Evolutionary conservation across 306 rosid genomes (phyloP).

Genomic region (cucumber (Cucumis sativus)): DNA sequence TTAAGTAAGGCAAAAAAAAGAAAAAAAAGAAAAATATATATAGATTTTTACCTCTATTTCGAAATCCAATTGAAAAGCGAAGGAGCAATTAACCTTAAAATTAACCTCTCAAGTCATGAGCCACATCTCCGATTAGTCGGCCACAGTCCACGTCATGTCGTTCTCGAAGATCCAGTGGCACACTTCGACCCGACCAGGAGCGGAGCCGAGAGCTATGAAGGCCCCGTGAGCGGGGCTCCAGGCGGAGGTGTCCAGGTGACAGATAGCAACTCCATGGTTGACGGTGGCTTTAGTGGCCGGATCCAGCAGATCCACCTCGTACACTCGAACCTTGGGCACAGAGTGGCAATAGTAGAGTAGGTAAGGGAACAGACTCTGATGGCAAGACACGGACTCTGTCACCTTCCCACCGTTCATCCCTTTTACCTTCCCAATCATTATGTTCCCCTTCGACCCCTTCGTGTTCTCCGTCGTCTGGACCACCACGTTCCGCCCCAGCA

Average conservation of each 20-base stretch:
- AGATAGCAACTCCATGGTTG: slow-evolving; percentile 75
- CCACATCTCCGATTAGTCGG: slow-evolving; percentile 28
- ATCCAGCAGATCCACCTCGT: slow-evolving; percentile 73
- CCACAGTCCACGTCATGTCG: slow-evolving; percentile 77
- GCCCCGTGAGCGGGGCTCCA: slow-evolving; percentile 94
- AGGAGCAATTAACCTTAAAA: slow-evolving; percentile 3
- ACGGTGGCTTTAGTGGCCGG: slow-evolving; percentile 41
- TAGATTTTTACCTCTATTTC: neutral
- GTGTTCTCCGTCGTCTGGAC: slow-evolving; percentile 50
- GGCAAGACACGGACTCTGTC: slow-evolving; percentile 88
- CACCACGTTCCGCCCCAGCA: slow-evolving; percentile 63
- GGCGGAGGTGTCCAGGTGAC: slow-evolving; percentile 77
- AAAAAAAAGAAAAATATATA: neutral
- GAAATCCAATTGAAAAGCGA: neutral
- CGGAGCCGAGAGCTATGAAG: slow-evolving; percentile 59
- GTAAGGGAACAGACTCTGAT: slow-evolving; percentile 86
- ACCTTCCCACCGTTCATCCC: slow-evolving; percentile 72
- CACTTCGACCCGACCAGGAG: slow-evolving; percentile 83
- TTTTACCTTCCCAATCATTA: slow-evolving; percentile 45
- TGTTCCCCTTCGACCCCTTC: slow-evolving; percentile 45
- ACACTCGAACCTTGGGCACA: slow-evolving; percentile 87
- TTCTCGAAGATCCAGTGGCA: slow-evolving; percentile 98
- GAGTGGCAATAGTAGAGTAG: slow-evolving; percentile 89
- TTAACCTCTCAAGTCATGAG: neutral
- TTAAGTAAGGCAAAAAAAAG: neutral